Conservation (phyloP, 177 flowering plant genomes). For the Telopea speciosissima region DNA sequence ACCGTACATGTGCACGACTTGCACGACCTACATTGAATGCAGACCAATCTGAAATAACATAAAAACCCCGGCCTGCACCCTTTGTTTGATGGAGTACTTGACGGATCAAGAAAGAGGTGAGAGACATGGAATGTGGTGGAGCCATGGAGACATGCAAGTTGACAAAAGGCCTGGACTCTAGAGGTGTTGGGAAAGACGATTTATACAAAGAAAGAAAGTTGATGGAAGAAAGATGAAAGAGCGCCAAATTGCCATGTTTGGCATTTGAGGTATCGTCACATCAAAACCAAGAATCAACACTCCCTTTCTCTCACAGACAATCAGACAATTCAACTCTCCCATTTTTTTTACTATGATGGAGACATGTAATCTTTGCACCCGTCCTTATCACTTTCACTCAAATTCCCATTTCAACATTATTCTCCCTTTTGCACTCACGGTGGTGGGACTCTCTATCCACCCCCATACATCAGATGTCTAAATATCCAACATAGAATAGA, state of each 20-base stretch:
- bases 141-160: not conserved
- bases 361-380: conserved; percentile 33
- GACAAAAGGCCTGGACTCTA: conserved; percentile 5
- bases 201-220: conserved; percentile 37
- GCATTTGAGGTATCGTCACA: conserved; percentile 45
- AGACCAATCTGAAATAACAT: too few relatives aligned
- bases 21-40: too few relatives aligned
- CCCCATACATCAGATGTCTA: too few relatives aligned
- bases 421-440: conserved; percentile 20
- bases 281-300: conserved; percentile 15
- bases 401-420: conserved; percentile 8
- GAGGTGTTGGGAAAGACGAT: conserved; percentile 21
- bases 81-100: too few relatives aligned
- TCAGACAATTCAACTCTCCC: too few relatives aligned
- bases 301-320: not conserved
- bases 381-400: conserved; percentile 33
- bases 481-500: too few relatives aligned
- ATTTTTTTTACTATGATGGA: conserved; percentile 15
- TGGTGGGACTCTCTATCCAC: too few relatives aligned
- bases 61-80: too few relatives aligned
- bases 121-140: not conserved
- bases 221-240: conserved; percentile 24
- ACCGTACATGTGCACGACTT: too few relatives aligned
- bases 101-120: not conserved
- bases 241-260: conserved; percentile 23